A percentile compares a stretch with the other conserved stretches of the same genome.
Conservation (phyloP, 768 basidiomycete species). For the Cyclocybe cylindracea region DNA sequence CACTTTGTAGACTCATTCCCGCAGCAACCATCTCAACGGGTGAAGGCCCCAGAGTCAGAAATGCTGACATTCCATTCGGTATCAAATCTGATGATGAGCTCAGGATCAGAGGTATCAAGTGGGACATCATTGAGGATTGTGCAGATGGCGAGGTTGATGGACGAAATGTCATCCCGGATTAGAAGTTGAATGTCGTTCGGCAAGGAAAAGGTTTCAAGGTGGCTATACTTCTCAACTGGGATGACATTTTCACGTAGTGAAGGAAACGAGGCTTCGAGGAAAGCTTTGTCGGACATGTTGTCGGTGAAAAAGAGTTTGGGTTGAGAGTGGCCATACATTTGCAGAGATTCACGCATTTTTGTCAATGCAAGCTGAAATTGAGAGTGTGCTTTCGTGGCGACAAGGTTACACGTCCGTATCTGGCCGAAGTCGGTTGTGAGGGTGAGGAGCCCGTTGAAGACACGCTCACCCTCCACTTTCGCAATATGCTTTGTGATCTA, state of each 20-base stretch:
- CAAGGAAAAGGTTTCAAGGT: conserved; percentile 18
- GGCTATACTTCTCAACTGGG: conserved; percentile 20
- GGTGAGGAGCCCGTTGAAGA: conserved; percentile 25
- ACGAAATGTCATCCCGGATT: conserved; percentile 4
- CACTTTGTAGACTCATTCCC: no score
- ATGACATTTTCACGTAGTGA: conserved; percentile 14
- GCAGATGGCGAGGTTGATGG: conserved; percentile 19
- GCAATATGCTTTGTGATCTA: conserved; percentile 27
- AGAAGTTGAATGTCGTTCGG: conserved; percentile 12
- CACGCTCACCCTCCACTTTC: conserved; percentile 21
- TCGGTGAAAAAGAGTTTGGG: conserved; percentile 29
- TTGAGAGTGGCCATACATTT: conserved; percentile 25
- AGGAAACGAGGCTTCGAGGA: conserved; percentile 17
- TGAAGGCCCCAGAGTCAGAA: no score
- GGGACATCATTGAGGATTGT: conserved; percentile 21
- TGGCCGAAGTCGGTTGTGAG: conserved; percentile 26
- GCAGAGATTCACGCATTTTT: conserved; percentile 23
- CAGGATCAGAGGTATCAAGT: conserved; percentile 6
- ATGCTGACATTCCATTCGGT: conserved; percentile 27
- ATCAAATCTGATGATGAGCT: conserved; percentile 22
- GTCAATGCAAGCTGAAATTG: conserved; percentile 26
- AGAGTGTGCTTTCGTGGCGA: conserved; percentile 31
- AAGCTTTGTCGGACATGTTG: conserved; percentile 27
- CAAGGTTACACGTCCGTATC: conserved; percentile 13
- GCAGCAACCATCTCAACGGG: no score